These are phyloP conservation scores for Serendipita sp. DNA, from an alignment of 768 basidiomycete genomes.

Conservation along the genomic window DNA sequence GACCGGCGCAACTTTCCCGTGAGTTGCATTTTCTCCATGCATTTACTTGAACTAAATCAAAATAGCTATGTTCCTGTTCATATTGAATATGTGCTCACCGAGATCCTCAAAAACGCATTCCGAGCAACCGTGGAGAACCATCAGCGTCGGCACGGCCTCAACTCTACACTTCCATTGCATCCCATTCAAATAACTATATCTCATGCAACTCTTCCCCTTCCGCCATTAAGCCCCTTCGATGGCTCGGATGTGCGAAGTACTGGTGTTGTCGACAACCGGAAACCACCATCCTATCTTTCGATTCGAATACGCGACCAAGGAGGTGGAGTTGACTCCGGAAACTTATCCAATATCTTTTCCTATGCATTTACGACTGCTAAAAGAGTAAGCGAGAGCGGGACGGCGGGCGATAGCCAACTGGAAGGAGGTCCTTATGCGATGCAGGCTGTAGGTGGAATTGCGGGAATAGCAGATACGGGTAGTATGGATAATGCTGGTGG, in stretches of 20 bases:
- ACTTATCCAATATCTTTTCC: slow-evolving; percentile 70
- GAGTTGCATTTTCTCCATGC: slow-evolving; percentile 20
- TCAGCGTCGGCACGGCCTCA: slow-evolving; percentile 23
- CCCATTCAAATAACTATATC: slow-evolving; percentile 60
- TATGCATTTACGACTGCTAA: slow-evolving; percentile 78
- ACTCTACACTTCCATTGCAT: slow-evolving; percentile 27
- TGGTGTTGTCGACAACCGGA: slow-evolving; percentile 11
- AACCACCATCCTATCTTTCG: slow-evolving; percentile 37
- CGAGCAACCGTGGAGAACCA: slow-evolving; percentile 76
- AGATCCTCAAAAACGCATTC: slow-evolving; percentile 81
- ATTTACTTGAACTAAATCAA: slow-evolving; percentile 2
- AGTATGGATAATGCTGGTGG: slow-evolving; percentile 16
- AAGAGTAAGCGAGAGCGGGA: slow-evolving; percentile 25
- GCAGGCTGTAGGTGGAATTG: slow-evolving; percentile 57
- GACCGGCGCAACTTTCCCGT: slow-evolving; percentile 60
- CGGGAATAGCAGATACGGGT: slow-evolving; percentile 31
- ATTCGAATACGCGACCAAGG: slow-evolving; percentile 74
- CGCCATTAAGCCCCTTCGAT: slow-evolving; percentile 8
- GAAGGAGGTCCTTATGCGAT: slow-evolving; percentile 61
- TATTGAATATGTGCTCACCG: slow-evolving; percentile 80
- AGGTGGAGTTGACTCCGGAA: slow-evolving; percentile 58
- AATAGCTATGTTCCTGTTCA: slow-evolving; percentile 77
- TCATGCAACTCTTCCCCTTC: slow-evolving; percentile 12
- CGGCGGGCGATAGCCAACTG: slow-evolving; percentile 21
- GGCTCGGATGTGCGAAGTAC: background rate